Conservation (phyloP, 305 asterid genomes). For the Fraxinus velutina region DNA sequence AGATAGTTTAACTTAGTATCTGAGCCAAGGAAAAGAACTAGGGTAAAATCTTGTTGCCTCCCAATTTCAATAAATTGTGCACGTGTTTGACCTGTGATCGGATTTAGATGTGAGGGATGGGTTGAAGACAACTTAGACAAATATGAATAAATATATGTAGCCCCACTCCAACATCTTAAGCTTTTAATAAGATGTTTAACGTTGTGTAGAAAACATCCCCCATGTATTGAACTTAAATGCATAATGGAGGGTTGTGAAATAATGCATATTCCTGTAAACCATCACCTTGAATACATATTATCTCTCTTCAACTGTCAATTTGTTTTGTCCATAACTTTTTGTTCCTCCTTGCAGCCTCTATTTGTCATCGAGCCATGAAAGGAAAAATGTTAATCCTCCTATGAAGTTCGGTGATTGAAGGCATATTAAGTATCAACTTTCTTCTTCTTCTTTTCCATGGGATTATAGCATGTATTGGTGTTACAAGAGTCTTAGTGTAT, state of each 20-base stretch:
- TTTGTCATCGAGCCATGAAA: conserved; percentile 37
- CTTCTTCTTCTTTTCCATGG: neutral
- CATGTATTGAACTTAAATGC: neutral
- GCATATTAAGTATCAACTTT: conserved; percentile 15
- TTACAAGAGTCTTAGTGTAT: conserved; percentile 4
- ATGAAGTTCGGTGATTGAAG: conserved; percentile 14
- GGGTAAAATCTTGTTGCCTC: neutral
- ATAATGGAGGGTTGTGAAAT: neutral
- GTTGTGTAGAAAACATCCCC: neutral
- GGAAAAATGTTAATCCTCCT: conserved; percentile 6
- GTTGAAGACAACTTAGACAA: neutral
- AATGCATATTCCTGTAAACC: neutral
- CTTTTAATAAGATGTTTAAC: neutral
- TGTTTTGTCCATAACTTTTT: neutral
- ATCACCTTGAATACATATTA: neutral
- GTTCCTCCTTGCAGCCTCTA: conserved; percentile 36
- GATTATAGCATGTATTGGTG: conserved; percentile 10
- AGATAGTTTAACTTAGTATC: neutral
- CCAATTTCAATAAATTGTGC: neutral
- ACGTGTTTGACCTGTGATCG: neutral
- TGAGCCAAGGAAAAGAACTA: neutral
- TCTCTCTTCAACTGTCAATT: neutral
- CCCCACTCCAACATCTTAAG: neutral
- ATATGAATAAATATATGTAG: neutral
- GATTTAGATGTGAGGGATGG: neutral